phyloP scores from a whole-genome alignment of 257 asterid genomes.

The Solanum corneliomulleri region DNA sequence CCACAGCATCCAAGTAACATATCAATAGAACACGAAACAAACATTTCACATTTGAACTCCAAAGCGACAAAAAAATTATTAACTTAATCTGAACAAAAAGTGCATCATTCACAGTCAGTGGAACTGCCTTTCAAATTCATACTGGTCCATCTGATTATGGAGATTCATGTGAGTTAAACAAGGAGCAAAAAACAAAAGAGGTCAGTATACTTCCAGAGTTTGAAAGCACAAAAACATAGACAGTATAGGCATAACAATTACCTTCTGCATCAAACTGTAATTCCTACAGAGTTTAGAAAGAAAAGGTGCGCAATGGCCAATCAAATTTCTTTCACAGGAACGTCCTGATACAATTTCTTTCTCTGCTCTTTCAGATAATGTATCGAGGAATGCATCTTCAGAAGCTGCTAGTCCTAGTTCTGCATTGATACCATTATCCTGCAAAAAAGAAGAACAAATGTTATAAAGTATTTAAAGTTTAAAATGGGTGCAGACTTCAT shows the following conservation, averaged over 20 bases:
- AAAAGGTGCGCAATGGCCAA: slow-evolving; percentile 69
- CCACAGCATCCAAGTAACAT: background rate
- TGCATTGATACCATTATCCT: slow-evolving; percentile 67
- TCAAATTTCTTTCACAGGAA: slow-evolving; percentile 52
- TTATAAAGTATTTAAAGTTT: background rate
- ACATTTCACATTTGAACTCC: background rate
- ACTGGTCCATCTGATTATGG: background rate
- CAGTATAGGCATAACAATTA: slow-evolving; percentile 16
- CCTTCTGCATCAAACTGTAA: slow-evolving; percentile 88
- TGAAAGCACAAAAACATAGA: background rate
- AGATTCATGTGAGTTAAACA: background rate
- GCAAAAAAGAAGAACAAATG: slow-evolving; percentile 2
- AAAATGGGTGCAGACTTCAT: slow-evolving; percentile 6
- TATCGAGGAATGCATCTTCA: slow-evolving; percentile 85
- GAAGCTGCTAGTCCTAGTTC: slow-evolving; percentile 92
- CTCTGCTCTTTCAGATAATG: slow-evolving; percentile 70
- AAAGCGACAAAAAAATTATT: background rate
- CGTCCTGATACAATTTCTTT: slow-evolving; percentile 79
- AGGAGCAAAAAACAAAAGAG: background rate
- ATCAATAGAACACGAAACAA: background rate
- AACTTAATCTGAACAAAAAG: background rate
- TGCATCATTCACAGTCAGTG: background rate
- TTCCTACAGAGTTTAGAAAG: slow-evolving; percentile 77
- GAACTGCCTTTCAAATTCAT: background rate
- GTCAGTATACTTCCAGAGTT: background rate